A percentile compares a stretch with the other conserved stretches of the same genome.
Evolutionary conservation across 2,329 filamentous ascomycete genomes (phyloP).

Genomic region (Cladosporium sp.): DNA sequence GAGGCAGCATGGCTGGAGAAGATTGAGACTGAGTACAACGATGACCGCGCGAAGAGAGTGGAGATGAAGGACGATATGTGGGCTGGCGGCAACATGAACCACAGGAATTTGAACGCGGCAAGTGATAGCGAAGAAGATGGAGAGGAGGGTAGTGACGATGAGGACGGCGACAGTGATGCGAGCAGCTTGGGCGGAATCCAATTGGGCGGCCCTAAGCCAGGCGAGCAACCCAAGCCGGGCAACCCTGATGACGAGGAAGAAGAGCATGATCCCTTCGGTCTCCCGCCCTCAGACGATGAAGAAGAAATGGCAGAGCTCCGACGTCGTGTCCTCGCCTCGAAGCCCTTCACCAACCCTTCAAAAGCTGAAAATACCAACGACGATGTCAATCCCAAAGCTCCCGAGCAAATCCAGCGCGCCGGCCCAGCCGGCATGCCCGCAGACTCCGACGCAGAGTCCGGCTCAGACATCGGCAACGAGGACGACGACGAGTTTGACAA

Average conservation of each 20-base stretch:
- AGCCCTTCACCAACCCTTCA: constrained; percentile 68
- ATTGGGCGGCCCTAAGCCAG: constrained; percentile 42
- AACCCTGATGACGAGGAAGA: constrained; percentile 42
- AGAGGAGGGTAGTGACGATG: constrained; percentile 41
- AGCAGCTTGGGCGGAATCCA: constrained; percentile 33
- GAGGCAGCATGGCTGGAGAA: constrained; percentile 86
- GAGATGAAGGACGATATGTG: constrained; percentile 68
- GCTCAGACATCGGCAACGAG: constrained; percentile 60
- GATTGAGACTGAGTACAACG: constrained; percentile 82
- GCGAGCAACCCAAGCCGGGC: constrained; percentile 43
- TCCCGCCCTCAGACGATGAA: constrained; percentile 75
- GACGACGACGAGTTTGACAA: constrained; percentile 82
- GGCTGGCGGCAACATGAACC: constrained; percentile 87
- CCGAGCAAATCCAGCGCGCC: constrained; percentile 57
- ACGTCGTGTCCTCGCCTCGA: constrained; percentile 83
- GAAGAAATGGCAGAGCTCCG: constrained; percentile 91
- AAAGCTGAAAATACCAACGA: constrained; percentile 26
- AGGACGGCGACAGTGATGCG: constrained; percentile 35
- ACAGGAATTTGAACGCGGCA: constrained; percentile 50
- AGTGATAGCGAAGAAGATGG: constrained; percentile 47
- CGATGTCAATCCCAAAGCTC: constrained; percentile 49
- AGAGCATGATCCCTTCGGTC: constrained; percentile 64
- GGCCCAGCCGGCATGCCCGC: constrained; percentile 31
- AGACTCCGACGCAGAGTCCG: constrained; percentile 66
- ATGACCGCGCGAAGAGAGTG: constrained; percentile 65